phyloP scores from a whole-genome alignment of 495 filamentous ascomycete species.

The Trichoderma parareesei region DNA sequence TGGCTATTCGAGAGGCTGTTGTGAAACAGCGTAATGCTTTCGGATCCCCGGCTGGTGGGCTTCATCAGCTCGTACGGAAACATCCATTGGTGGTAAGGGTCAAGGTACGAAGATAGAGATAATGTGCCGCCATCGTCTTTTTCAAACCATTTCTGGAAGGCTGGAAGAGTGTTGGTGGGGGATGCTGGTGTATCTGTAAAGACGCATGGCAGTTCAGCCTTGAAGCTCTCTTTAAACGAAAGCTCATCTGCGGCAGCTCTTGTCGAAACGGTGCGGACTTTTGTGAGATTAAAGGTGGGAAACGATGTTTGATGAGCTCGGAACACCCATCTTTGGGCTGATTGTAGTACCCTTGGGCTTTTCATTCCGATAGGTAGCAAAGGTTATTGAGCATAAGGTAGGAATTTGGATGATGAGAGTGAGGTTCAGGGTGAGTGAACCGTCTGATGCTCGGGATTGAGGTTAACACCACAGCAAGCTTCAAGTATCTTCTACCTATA shows the following conservation, averaged over 20 bases:
- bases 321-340: background rate
- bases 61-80: slow-evolving; percentile 5
- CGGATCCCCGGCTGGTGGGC: background rate
- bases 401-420: too few species aligned
- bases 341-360: too few species aligned
- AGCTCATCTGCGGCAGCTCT: background rate
- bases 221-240: slow-evolving; percentile 2
- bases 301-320: background rate
- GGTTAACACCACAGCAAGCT: too few species aligned
- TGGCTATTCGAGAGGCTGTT: background rate
- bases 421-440: too few species aligned
- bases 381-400: too few species aligned
- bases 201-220: background rate
- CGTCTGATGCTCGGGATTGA: too few species aligned
- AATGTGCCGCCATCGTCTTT: background rate
- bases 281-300: background rate
- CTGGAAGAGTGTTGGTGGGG: background rate
- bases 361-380: too few species aligned
- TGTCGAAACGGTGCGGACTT: background rate
- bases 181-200: background rate
- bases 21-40: background rate
- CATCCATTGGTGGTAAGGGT: background rate
- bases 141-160: background rate
- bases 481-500: too few species aligned
- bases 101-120: background rate